Base-by-base conservation (phyloP, 106 monocot genomes). In the Chionographis japonica region DNA sequence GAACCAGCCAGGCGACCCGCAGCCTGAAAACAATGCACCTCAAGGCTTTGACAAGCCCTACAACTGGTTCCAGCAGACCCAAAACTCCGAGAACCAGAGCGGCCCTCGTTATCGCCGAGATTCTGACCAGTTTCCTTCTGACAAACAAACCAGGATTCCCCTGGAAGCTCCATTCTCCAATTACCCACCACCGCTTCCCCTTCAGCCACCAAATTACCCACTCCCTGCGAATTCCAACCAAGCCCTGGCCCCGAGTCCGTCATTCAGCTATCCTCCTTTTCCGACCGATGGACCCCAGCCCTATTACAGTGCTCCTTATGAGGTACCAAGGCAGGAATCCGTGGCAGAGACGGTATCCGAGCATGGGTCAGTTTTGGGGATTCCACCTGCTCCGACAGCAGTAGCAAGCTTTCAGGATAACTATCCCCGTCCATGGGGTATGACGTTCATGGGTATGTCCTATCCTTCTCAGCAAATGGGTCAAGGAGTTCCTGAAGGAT, bases 301-400 rank as follows among this genome's bases (percentile, higher is more conserved):
- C 52, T 82, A 74, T 50, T 84, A 68, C 38, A 57, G 37, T 35
- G 70, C 74, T 58, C 79, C 81, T 6, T 75, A 63, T 52, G 90
- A 89, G 37, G 72, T 83, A 20, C 75, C 62, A 11, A 68, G 74
- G 3, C 35, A 59, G 7, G 83, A 79, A n/a, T 56, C 56, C 37
- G 41, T 74, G 17, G 18, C 61, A 39, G 86, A 80, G 6, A 61
- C 54, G 38, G 79, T 75, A 37, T 60, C 66, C 3, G 90, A 77
- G 4, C 90, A 84, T 38, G 84, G 68, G 50, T 88, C 94, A 2
- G 56, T 85, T 11, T 35, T 89, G 50, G 84, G 83, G 7, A 72
- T 81, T 52, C 86, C 80, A 49, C 83, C 80, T 2, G 38, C 68
- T 17, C 69, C 80, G 52, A 39, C 79, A 58, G 68, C 75, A 2